These are phyloP conservation scores for Ambrosia trifida DNA, from an alignment of 129 eudicot species.

Conservation along the genomic window DNA sequence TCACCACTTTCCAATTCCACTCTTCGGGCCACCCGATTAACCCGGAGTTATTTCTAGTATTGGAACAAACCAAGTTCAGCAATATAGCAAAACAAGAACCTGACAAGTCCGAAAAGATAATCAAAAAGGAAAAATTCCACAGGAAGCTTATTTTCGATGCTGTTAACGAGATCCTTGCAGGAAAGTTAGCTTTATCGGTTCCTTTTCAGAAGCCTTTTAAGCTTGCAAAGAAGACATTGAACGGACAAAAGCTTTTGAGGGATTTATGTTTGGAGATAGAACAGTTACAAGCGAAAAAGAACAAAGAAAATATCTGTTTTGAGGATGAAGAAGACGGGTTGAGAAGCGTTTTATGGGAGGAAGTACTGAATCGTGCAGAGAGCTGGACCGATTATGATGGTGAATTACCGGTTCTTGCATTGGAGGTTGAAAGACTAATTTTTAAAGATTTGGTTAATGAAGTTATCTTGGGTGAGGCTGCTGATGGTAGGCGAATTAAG, in stretches of 20 bases:
- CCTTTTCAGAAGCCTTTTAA: conserved; percentile 37
- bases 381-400: conserved; percentile 61
- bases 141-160: conserved; percentile 81
- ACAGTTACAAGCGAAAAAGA: conserved; percentile 44
- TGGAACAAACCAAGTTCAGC: conserved; percentile 87
- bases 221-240: conserved; percentile 51
- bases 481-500: conserved; percentile 51
- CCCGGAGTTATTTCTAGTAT: conserved; percentile 76
- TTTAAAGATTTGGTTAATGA: conserved; percentile 86
- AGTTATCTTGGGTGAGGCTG: conserved; percentile 62
- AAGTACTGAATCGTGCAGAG: conserved; percentile 57
- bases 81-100: conserved; percentile 40
- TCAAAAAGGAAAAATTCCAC: conserved; percentile 53
- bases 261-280: conserved; percentile 76
- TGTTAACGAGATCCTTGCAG: conserved; percentile 71
- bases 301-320: conserved; percentile 32
- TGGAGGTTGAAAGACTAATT: conserved; percentile 79
- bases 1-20: conserved; percentile 71
- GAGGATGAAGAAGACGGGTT: conserved; percentile 69
- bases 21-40: conserved; percentile 84
- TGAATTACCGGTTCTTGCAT: conserved; percentile 60
- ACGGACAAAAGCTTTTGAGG: conserved; percentile 71
- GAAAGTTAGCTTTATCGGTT: conserved; percentile 47
- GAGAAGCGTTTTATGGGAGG: conserved; percentile 64
- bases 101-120: conserved; percentile 29